Evolutionary conservation across 257 asterid genomes (phyloP).

Genomic region (Nicotiana knightiana): DNA sequence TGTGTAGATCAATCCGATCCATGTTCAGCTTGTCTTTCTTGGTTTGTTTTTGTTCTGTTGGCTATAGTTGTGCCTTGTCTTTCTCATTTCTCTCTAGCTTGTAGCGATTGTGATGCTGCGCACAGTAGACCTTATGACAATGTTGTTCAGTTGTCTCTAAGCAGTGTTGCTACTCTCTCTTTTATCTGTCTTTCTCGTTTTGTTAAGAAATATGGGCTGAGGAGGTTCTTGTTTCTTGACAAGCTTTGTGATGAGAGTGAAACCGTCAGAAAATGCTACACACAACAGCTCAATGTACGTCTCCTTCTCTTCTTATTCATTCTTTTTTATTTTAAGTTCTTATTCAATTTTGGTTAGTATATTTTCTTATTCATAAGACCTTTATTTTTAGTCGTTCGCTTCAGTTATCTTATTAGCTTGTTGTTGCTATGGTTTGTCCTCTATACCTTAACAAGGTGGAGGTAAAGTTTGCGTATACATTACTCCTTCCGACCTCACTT

Average conservation of each 20-base stretch:
- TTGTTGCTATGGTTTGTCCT: too few species aligned
- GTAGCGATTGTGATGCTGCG: conserved; percentile 10
- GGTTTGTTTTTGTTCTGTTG: conserved; percentile 12
- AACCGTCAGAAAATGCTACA: conserved; percentile 17
- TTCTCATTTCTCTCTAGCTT: conserved; percentile 14
- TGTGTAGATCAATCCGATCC: conserved; percentile 19
- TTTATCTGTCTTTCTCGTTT: conserved; percentile 16
- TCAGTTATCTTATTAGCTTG: too few species aligned
- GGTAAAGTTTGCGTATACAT: too few species aligned
- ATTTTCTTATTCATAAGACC: too few species aligned
- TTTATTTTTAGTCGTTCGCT: too few species aligned
- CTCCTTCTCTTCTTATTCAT: not conserved
- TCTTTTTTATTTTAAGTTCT: not conserved
- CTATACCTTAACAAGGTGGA: too few species aligned
- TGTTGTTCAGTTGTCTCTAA: conserved; percentile 19
- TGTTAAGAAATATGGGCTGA: conserved; percentile 16
- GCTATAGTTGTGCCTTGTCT: conserved; percentile 14
- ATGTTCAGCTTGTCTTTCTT: conserved; percentile 12
- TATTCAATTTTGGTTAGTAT: not conserved
- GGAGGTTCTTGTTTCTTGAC: conserved; percentile 22
- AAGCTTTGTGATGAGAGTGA: conserved; percentile 24
- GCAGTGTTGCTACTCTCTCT: conserved; percentile 17
- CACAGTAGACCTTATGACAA: conserved; percentile 7
- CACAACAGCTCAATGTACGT: conserved; percentile 21
- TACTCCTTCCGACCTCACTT: too few species aligned